Base-by-base conservation (phyloP, 345 rosid genomes). In the Populus simonii region DNA sequence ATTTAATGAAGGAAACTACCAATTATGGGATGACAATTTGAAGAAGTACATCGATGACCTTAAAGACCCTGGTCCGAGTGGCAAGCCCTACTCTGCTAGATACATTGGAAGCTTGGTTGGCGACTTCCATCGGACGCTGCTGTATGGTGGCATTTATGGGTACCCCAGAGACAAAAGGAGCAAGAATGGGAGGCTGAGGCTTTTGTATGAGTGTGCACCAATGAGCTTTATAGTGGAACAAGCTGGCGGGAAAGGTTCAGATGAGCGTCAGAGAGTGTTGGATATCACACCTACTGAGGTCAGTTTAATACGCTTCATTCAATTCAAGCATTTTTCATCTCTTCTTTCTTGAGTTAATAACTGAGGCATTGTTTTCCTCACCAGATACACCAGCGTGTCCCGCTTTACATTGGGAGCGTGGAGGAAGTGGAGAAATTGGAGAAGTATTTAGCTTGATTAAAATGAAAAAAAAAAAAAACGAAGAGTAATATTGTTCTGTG, bases 211-310 rank as follows among this genome's bases (percentile, higher is more conserved):
- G 73, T 91, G 99, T 76, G 99, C 99, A 73, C 99, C 99, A 0
- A 95, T 93, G 99, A 95, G 99, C 87, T 93, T 90, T 78, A 92
- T 95, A 27, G 99, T 80, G 3, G 98, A 95, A 83, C 98, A 95
- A 87, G 98, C 99, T 13, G 99, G 98, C 18, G 99, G 98, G n/a
- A 92, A 95, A 87, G 98, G 99, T 11, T 95, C 98, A 17, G 97
- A 91, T 81, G 99, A 97, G 5, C 94, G 90, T 49, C 89, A 87
- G 9, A 88, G 98, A 86, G 72, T 95, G 36, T 89, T 95, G 39
- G 99, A 95, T 70, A 91, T 95, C 59, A 82, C 87, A 84, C 99
- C 99, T 0, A 70, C 76, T 29, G 98, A 93, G 96, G 97, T 93
- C 27, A 76, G 80, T 67, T 74, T 15, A 11, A 31, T 5, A 20